Base-by-base conservation (phyloP, 768 basidiomycete genomes). In the Solioccasus polychromus region DNA sequence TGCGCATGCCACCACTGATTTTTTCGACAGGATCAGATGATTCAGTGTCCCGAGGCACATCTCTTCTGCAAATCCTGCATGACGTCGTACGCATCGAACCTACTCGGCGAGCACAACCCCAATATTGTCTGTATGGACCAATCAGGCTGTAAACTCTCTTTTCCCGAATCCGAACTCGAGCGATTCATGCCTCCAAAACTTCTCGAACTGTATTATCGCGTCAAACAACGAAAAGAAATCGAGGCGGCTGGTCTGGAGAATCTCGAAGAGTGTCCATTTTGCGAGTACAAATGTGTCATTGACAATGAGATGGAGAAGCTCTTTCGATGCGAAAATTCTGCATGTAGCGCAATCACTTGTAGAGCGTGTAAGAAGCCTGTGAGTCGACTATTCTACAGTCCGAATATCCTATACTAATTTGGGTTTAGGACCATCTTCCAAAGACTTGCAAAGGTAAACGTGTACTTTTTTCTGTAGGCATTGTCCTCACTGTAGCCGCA, bases 251-350 rank as follows among this genome's bases (percentile, higher is more conserved):
- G 75, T 2, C 59, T 96, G 28, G 88, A 89, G 36, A 82, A 81
- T 5, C 71, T 95, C 11, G 92, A 93, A 63, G 87, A 87, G 55
- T 96, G 93, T 61, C 93, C 93, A 4, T 89, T 85, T 53, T 96
- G 93, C 67, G 89, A 92, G 34, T 96, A 79, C 69, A 87, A 82
- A 47, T 83, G 82, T 53, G 79, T 88, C n/a, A 82, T 90, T 42
- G 88, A 88, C 42, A 76, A 83, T 43, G 64, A 63, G 29, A 69
- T 78, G 39, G 86, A 89, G 59, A 83, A 77, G 61, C 64, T 90
- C 24, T 74, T 76, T 44, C 58, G 71, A 51, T 79, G 77, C 45
- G 70, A 76, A 47, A 80, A 79, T 45, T 71, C 77, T 43, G 83
- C 79, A 8, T 95, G 92, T 57, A 78, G 74, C 1, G 79, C 77